These are phyloP conservation scores for Termitomyces sp. DNA, from an alignment of 768 basidiomycete genomes.

Conservation along the genomic window DNA sequence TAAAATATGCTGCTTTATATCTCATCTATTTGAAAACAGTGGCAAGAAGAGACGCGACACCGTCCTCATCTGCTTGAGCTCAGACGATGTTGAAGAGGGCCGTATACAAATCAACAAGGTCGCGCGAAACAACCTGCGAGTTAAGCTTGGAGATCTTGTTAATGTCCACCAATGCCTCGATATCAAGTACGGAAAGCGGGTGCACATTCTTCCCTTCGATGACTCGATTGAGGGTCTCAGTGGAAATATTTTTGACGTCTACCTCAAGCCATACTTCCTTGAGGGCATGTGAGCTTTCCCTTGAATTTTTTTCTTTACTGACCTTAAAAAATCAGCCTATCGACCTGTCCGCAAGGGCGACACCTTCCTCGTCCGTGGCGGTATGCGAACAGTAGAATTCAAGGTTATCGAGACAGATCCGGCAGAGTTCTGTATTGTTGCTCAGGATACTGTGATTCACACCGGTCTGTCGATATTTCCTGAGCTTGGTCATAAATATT, in stretches of 20 bases:
- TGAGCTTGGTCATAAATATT: slow-evolving; percentile 9
- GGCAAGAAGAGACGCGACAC: slow-evolving; percentile 98
- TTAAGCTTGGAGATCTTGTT: slow-evolving; percentile 95
- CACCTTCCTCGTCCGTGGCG: slow-evolving; percentile 98
- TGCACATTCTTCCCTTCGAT: slow-evolving; percentile 96
- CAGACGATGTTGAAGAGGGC: slow-evolving; percentile 97
- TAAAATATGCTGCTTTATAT: not conserved
- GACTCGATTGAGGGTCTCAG: slow-evolving; percentile 98
- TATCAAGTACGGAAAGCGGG: slow-evolving; percentile 98
- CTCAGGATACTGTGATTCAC: slow-evolving; percentile 97
- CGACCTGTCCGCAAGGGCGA: slow-evolving; percentile 96
- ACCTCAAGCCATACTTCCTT: slow-evolving; percentile 98
- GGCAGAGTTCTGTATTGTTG: slow-evolving; percentile 97
- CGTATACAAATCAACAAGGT: slow-evolving; percentile 99
- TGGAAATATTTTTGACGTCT: slow-evolving; percentile 98
- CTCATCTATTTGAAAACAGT: slow-evolving; percentile 33
- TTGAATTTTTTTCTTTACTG: not conserved
- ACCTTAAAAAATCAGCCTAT: slow-evolving; percentile 55
- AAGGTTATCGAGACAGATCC: slow-evolving; percentile 99
- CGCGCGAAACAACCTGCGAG: slow-evolving; percentile 97
- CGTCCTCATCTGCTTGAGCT: slow-evolving; percentile 93
- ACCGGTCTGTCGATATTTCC: slow-evolving; percentile 48
- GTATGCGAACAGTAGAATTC: slow-evolving; percentile 98
- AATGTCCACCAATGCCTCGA: slow-evolving; percentile 95
- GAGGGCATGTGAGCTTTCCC: slow-evolving; percentile 54